phyloP scores from a whole-genome alignment of 176 grass and related monocot species.

The Triticum timopheevii region DNA sequence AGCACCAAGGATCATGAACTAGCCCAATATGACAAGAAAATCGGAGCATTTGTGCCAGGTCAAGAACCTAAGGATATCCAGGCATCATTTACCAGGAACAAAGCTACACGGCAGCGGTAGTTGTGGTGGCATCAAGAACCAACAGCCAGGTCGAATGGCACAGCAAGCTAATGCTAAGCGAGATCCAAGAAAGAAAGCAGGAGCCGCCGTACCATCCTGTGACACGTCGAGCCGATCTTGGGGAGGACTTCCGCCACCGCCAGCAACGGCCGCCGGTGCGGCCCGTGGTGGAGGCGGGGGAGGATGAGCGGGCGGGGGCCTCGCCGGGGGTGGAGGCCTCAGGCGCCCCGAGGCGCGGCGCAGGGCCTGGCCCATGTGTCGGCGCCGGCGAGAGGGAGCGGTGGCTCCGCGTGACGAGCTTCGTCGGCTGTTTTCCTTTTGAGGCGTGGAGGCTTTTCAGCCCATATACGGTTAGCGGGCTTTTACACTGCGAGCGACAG shows the following conservation, averaged over 20 bases:
- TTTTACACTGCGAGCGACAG: not conserved
- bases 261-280: conserved; percentile 4
- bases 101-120: not conserved
- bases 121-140: not conserved
- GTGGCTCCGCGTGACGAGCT: conserved; percentile 6
- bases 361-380: conserved; percentile 54
- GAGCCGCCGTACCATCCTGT: conserved; percentile 24
- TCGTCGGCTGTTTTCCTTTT: not conserved
- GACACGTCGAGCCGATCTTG: conserved; percentile 39
- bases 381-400: conserved; percentile 18
- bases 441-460: not conserved
- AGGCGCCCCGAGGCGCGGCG: conserved; percentile 40
- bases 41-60: not conserved
- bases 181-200: not conserved
- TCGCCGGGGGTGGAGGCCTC: conserved; percentile 18
- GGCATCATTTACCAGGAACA: not conserved
- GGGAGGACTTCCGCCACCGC: conserved; percentile 22
- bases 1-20: not conserved
- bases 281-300: not conserved
- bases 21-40: not conserved
- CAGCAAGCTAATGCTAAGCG: not conserved
- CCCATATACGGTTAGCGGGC: not conserved
- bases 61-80: not conserved
- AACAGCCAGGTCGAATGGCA: not conserved
- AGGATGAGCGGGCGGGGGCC: not conserved